Evolutionary conservation across 768 basidiomycete genomes (phyloP).

Genomic region (Termitomyces sp.): DNA sequence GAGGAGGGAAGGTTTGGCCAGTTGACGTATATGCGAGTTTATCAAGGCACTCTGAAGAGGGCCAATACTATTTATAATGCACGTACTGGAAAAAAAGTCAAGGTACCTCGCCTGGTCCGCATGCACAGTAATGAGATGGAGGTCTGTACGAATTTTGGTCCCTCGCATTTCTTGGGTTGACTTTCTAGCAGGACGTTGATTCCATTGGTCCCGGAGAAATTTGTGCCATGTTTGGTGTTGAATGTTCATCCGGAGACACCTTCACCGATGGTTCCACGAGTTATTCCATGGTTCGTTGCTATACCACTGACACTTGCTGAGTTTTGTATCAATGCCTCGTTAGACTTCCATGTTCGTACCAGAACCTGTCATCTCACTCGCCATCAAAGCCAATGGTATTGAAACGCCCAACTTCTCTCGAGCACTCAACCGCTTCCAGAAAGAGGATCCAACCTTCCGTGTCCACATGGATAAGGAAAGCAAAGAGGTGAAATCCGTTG

Average conservation of each 20-base stretch:
- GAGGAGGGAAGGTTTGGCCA: slow-evolving; percentile 98
- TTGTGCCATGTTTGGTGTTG: slow-evolving; percentile 98
- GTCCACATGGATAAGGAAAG: slow-evolving; percentile 93
- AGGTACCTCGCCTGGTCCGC: slow-evolving; percentile 90
- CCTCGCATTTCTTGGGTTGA: not conserved
- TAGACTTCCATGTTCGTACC: slow-evolving; percentile 99
- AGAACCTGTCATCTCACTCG: slow-evolving; percentile 94
- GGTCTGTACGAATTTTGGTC: slow-evolving; percentile 34
- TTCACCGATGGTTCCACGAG: slow-evolving; percentile 89
- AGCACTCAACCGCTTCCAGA: slow-evolving; percentile 95
- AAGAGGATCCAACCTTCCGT: slow-evolving; percentile 98
- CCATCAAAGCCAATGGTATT: slow-evolving; percentile 85
- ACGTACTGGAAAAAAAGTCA: slow-evolving; percentile 93
- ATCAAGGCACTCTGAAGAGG: slow-evolving; percentile 91
- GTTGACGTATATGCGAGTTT: slow-evolving; percentile 96
- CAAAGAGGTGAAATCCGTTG: slow-evolving; percentile 65
- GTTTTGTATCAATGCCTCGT: not conserved
- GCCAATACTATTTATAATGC: slow-evolving; percentile 85
- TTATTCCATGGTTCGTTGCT: slow-evolving; percentile 78
- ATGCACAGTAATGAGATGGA: slow-evolving; percentile 99
- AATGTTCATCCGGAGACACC: slow-evolving; percentile 96
- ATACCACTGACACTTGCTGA: not conserved
- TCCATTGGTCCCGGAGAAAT: slow-evolving; percentile 96
- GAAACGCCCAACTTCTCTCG: slow-evolving; percentile 97
- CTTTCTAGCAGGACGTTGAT: slow-evolving; percentile 70